Conservation (phyloP, 768 basidiomycete species). For the Lactarius trivialis region DNA sequence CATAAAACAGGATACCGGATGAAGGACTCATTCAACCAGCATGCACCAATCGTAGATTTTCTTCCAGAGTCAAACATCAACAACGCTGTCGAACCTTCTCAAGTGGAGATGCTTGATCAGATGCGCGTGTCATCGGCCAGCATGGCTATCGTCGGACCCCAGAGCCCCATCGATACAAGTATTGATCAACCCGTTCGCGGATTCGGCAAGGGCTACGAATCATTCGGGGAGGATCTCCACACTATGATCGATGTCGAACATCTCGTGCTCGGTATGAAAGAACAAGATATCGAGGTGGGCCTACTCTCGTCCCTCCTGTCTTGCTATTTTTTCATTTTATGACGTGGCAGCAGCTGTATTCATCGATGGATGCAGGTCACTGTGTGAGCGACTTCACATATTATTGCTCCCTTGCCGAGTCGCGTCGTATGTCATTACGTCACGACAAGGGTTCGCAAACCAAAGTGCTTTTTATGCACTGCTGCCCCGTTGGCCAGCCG, state of each 20-base stretch:
- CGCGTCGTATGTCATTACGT: conserved; percentile 34
- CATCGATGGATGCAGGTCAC: conserved; percentile 70
- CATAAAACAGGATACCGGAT: conserved; percentile 67
- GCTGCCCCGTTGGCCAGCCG: conserved; percentile 61
- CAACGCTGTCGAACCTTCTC: conserved; percentile 22
- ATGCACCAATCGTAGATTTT: conserved; percentile 40
- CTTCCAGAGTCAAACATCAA: conserved; percentile 25
- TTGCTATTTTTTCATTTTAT: background rate
- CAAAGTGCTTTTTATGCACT: conserved; percentile 63
- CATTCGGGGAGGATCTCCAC: conserved; percentile 44
- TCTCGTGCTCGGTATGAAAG: conserved; percentile 47
- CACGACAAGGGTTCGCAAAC: conserved; percentile 25
- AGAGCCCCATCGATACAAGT: conserved; percentile 10
- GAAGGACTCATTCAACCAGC: conserved; percentile 56
- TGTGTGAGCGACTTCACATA: conserved; percentile 73
- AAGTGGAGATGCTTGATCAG: conserved; percentile 37
- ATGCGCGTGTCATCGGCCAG: conserved; percentile 26
- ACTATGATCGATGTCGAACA: conserved; percentile 49
- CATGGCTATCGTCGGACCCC: conserved; percentile 10
- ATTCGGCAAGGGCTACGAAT: conserved; percentile 39
- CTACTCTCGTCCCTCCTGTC: background rate
- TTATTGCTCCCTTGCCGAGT: conserved; percentile 67
- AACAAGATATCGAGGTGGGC: conserved; percentile 42
- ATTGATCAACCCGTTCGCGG: conserved; percentile 23
- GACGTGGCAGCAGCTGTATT: conserved; percentile 46